Evolutionary conservation across 2,329 filamentous ascomycete genomes (phyloP), one percentile per base, ranked within the genome.

Genomic region (Malbranchea cinnamomea): DNA sequence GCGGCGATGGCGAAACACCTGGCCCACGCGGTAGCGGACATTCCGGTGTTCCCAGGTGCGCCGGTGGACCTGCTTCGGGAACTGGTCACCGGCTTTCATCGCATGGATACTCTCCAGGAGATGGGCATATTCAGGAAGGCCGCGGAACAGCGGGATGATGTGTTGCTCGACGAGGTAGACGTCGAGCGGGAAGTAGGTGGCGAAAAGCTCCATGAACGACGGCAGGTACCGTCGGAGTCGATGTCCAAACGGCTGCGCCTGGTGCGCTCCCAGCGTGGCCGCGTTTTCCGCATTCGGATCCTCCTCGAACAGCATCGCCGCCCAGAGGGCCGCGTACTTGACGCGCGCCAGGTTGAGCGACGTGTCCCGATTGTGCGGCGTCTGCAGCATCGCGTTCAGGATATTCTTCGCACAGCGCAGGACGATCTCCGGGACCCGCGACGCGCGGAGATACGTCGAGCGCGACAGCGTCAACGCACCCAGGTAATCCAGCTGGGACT

Each of bases 331-430:
- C 23, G 74, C 72, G 51, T 89, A 89, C 37, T 75, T 66, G 3
- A 78, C 72, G 23, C 63, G 62, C 31, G 69, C 63, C 39, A 68
- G 56, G 48, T 78, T 65, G 26, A 67, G 55, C n/a, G 52, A 49
- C 13, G 52, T 45, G 17, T 33, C 32, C 20, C 49, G 40, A 48
- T 50, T 43, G 47, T 49, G 46, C 50, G 44, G 36, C 53, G 52
- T 53, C 47, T 68, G 60, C 44, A 74, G 63, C 25, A 83, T 61
- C 1, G 79, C 80, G 26, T 74, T 74, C 43, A 79, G 66, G 40
- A 95, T 85, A 53, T 92, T 94, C 42, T 77, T 74, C 9, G 76
- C 74, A 6, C 78, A 79, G 31, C 84, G 74, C 42, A 80, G 63
- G 5, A 84, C 72, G 40, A 93, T 72, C 32, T 77, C 68, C 2